Evolutionary conservation across 176 grass and related monocot species (phyloP), one percentile per base, ranked within the genome.

Genomic region (Oryza rufipogon): DNA sequence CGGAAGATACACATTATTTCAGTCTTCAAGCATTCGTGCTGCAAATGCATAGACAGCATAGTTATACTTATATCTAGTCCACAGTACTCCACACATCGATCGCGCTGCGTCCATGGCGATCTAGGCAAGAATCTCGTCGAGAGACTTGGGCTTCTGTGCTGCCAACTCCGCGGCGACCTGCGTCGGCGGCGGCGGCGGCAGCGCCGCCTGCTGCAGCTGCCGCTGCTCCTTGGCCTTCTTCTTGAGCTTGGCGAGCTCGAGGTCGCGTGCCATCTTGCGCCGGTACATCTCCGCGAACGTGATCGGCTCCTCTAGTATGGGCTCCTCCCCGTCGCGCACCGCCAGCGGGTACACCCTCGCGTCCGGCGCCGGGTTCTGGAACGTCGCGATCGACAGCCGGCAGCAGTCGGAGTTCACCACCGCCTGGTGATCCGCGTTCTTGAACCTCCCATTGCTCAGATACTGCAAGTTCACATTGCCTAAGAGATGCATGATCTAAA

Each of bases 401-500:
- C 89, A 79, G 89, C 70, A 83, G 80, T 95, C 84, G 7, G 87
- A 90, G 91, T 95, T 98, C 85, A 98, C 96, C 58, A 94, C 93
- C 9, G 91, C 91, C 87, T 98, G 96, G 80, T 98, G 96, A 15
- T 98, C 93, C 0, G 93, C 93, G 39, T 95, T 98, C 93, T 90
- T 95, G 91, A 98, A 98, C 68, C 96, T 85, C 2, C 93, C 96
- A 16, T 98, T 98, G 87, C 93, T 98, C 84, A 98, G 14, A 70
- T 76, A 93, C 93, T 98, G 85, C 85, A 39, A 11, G 16, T n/a
- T 54, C 58, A 63, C 58, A 23, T 7, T 3, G 9, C 2, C 49
- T 15, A 52, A 52, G 14, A 16, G 49, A 52, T 32, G 30, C 4
- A 36, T 6, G 14, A 5, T 15, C 49, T 15, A 14, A 52, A 52